A percentile compares a stretch with the other conserved stretches of the same genome.
Evolutionary conservation across 495 filamentous ascomycete species (phyloP).

Genomic region (Neurospora cerealis): DNA sequence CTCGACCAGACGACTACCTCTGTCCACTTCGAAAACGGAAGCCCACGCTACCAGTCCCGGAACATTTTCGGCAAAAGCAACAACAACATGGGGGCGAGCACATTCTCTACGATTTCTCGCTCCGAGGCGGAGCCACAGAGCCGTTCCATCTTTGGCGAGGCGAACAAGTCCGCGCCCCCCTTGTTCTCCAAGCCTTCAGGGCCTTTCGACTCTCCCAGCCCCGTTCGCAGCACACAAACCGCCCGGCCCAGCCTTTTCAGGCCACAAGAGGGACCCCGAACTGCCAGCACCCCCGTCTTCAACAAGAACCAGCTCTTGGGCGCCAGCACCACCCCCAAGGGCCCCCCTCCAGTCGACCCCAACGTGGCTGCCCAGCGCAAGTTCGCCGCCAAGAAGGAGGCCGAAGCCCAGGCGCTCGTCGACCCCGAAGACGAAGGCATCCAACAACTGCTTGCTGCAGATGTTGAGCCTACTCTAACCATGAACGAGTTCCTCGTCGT

Average conservation of each 20-base stretch:
- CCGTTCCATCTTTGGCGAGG: conserved; percentile 56
- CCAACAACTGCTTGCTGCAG: conserved; percentile 37
- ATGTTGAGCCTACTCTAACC: conserved; percentile 37
- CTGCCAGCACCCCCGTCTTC: conserved; percentile 48
- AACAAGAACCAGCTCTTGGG: conserved; percentile 15
- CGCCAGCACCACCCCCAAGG: conserved; percentile 9
- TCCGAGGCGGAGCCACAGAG: conserved; percentile 31
- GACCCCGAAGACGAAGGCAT: conserved; percentile 49
- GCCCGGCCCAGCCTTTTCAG: conserved; percentile 34
- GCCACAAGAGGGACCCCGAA: conserved; percentile 39
- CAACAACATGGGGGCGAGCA: conserved; percentile 22
- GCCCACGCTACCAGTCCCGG: background rate
- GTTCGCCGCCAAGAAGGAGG: conserved; percentile 35
- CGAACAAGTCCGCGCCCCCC: conserved; percentile 40
- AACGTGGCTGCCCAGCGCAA: conserved; percentile 31
- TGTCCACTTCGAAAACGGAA: background rate
- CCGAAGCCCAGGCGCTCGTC: conserved; percentile 38
- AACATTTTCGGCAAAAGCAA: background rate
- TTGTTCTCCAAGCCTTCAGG: conserved; percentile 47
- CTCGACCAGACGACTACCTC: conserved; percentile 43
- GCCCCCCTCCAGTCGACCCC: conserved; percentile 19
- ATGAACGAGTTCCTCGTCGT: conserved; percentile 48
- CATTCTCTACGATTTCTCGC: conserved; percentile 37
- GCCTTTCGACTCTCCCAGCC: conserved; percentile 71
- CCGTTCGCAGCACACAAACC: conserved; percentile 43